These are phyloP conservation scores for Chrysanthemum lavandulifolium DNA, from an alignment of 129 eudicot species.

Conservation along the genomic window DNA sequence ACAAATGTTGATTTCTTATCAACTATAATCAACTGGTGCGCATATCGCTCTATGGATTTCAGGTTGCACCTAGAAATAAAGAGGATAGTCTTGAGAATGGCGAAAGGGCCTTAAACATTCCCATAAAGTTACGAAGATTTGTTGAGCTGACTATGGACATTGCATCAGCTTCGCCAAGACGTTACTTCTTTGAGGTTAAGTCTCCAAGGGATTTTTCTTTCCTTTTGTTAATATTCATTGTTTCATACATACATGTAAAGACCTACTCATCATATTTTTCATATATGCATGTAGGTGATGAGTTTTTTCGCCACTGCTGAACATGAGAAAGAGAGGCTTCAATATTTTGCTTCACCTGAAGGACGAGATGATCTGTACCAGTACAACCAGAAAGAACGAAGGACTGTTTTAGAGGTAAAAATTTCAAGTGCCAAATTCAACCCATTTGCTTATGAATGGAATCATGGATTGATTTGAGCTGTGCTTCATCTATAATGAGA, in stretches of 20 bases:
- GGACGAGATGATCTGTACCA: constrained; percentile 95
- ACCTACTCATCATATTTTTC: not conserved
- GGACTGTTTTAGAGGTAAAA: constrained; percentile 87
- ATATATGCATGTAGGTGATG: constrained; percentile 61
- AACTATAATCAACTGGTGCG: not conserved
- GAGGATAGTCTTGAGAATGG: constrained; percentile 23
- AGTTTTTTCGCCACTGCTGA: constrained; percentile 77
- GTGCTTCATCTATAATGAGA: no score
- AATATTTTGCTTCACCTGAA: constrained; percentile 90
- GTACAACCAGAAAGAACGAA: constrained; percentile 87
- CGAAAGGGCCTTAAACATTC: constrained; percentile 27
- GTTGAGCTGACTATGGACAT: constrained; percentile 88
- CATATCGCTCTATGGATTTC: constrained; percentile 21
- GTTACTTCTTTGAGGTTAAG: constrained; percentile 92
- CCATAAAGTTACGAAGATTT: constrained; percentile 61
- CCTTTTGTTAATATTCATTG: not conserved
- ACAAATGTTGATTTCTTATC: not conserved
- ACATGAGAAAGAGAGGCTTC: constrained; percentile 96
- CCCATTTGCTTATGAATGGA: no score
- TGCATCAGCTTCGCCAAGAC: constrained; percentile 95
- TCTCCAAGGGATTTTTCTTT: constrained; percentile 4
- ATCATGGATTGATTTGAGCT: no score
- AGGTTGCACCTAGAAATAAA: constrained; percentile 61
- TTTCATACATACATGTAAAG: not conserved
- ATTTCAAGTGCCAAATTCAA: not conserved